phyloP scores from a whole-genome alignment of 1,284 basidiomycete genomes.

The Trichosporon sp. region DNA sequence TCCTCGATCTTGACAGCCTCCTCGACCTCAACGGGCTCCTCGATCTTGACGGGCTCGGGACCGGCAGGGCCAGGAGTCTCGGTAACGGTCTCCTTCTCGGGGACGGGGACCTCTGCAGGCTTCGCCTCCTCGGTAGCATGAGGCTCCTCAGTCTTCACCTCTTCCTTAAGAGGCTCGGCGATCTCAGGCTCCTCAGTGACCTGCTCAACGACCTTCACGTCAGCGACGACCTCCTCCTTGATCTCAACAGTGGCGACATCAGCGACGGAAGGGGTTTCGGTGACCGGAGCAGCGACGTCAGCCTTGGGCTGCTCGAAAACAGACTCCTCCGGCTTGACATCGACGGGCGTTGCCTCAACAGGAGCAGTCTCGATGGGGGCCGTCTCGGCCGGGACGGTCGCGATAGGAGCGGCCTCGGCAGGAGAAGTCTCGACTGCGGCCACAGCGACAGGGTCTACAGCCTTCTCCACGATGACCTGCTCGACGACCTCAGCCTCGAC shows the following conservation, averaged over 20 bases:
- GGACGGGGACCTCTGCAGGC: neutral
- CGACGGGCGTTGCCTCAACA: neutral
- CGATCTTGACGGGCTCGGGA: neutral
- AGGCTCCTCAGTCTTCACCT: no score
- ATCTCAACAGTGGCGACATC: neutral
- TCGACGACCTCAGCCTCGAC: neutral
- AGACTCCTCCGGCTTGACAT: neutral
- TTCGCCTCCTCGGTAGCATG: neutral
- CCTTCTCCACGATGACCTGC: neutral
- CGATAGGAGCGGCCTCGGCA: neutral
- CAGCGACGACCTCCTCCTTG: neutral
- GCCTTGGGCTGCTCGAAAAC: neutral
- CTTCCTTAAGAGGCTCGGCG: no score
- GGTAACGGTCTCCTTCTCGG: neutral
- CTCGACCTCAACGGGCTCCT: neutral
- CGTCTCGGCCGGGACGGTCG: neutral
- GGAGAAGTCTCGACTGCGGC: neutral
- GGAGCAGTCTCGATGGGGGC: neutral
- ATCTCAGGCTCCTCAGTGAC: neutral
- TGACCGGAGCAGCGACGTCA: neutral
- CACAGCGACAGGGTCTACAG: neutral
- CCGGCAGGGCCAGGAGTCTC: neutral
- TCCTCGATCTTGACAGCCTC: no score
- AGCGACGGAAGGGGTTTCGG: neutral
- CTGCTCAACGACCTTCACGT: neutral